These are phyloP conservation scores for Elasticomyces elasticus DNA, from an alignment of 495 filamentous ascomycete genomes.

Conservation along the genomic window DNA sequence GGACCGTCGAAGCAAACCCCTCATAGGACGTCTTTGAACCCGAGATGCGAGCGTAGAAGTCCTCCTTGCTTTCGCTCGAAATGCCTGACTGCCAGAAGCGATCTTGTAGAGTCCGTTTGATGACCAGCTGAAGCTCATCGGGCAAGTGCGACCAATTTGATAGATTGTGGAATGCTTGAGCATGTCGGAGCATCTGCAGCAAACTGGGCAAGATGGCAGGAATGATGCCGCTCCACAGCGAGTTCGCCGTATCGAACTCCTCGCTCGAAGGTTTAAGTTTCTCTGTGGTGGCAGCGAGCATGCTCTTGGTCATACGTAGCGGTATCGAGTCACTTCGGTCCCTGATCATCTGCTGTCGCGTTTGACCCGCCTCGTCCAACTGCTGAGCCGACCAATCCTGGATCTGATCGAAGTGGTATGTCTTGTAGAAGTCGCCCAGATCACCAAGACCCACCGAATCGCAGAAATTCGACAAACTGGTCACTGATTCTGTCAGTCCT, in stretches of 20 bases:
- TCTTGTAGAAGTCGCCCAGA: conserved; percentile 67
- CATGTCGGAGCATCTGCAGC: conserved; percentile 76
- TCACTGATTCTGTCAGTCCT: conserved; percentile 54
- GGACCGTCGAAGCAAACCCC: conserved; percentile 84
- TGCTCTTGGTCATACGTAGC: conserved; percentile 75
- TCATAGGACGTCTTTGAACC: conserved; percentile 83
- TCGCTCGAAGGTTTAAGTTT: conserved; percentile 62
- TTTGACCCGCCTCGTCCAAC: conserved; percentile 69
- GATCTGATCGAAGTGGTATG: conserved; percentile 61
- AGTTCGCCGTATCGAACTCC: conserved; percentile 58
- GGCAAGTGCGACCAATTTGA: conserved; percentile 73
- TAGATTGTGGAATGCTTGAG: conserved; percentile 89
- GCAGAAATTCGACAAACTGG: conserved; percentile 72
- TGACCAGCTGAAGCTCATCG: conserved; percentile 62
- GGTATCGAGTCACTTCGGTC: conserved; percentile 59
- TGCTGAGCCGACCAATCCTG: conserved; percentile 70
- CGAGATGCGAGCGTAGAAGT: conserved; percentile 86
- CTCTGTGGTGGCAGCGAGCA: conserved; percentile 82
- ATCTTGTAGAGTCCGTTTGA: conserved; percentile 79
- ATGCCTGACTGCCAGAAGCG: conserved; percentile 99
- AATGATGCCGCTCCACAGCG: conserved; percentile 73
- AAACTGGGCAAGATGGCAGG: conserved; percentile 77
- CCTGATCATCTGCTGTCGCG: conserved; percentile 64
- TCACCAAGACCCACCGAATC: conserved; percentile 65
- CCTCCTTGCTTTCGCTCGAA: conserved; percentile 83